These are phyloP conservation scores for Ramaria sp. DNA, from an alignment of 768 basidiomycete genomes.

Conservation along the genomic window DNA sequence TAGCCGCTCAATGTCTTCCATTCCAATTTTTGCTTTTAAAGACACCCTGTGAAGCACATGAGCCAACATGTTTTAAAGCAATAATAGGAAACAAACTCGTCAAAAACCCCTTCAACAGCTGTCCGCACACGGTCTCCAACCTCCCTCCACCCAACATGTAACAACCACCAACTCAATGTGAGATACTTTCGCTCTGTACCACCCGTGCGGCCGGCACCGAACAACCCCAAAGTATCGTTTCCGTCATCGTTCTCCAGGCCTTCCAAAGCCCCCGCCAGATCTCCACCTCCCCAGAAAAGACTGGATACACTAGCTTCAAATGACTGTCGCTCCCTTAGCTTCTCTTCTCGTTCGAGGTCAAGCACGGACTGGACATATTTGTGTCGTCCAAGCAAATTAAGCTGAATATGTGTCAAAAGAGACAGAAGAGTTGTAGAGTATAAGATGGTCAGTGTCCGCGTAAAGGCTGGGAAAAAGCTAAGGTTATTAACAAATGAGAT, in stretches of 20 bases:
- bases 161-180: slow-evolving; percentile 86
- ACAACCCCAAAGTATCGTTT: slow-evolving; percentile 24
- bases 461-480: slow-evolving; percentile 48
- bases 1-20: slow-evolving; percentile 56
- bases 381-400: slow-evolving; percentile 71
- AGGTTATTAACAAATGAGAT: neutral
- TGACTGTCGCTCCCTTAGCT: slow-evolving; percentile 32
- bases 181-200: slow-evolving; percentile 73
- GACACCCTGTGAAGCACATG: slow-evolving; percentile 48
- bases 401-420: slow-evolving; percentile 78
- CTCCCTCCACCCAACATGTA: slow-evolving; percentile 88
- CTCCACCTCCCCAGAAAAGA: slow-evolving; percentile 21
- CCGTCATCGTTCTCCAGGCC: slow-evolving; percentile 27
- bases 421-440: slow-evolving; percentile 81
- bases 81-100: slow-evolving; percentile 42
- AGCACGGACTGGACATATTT: slow-evolving; percentile 68
- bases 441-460: slow-evolving; percentile 73
- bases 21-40: slow-evolving; percentile 63
- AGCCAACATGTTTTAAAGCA: slow-evolving; percentile 3
- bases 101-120: slow-evolving; percentile 75
- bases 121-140: slow-evolving; percentile 61
- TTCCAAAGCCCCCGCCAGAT: slow-evolving; percentile 17
- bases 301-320: slow-evolving; percentile 30
- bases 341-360: slow-evolving; percentile 50
- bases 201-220: slow-evolving; percentile 5